These are phyloP conservation scores for Prunus yedoensis DNA, from an alignment of 331 rosid species.

Conservation along the genomic window DNA sequence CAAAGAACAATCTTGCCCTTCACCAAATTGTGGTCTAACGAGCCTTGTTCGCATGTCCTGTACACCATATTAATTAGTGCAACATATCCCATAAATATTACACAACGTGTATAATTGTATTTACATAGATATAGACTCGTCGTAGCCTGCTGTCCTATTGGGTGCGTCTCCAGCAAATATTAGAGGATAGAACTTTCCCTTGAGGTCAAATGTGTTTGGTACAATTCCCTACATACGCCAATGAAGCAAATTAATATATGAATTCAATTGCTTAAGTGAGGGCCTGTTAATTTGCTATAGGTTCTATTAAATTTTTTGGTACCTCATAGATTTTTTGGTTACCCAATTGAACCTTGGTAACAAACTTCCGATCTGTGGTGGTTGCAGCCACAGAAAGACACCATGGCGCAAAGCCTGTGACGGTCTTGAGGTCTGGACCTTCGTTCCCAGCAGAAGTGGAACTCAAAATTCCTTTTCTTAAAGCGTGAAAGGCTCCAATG, in stretches of 20 bases:
- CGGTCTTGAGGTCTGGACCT: constrained; percentile 30
- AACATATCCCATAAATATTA: no score
- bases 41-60: no score
- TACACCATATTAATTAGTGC: no score
- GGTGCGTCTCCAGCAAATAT: no score
- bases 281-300: not conserved
- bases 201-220: no score
- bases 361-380: constrained; percentile 44
- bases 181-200: no score
- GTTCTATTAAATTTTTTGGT: not conserved
- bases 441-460: constrained; percentile 39
- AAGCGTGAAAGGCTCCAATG: constrained; percentile 58
- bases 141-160: no score
- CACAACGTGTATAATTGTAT: no score
- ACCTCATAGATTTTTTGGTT: constrained; percentile 38
- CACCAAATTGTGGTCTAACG: no score
- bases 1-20: no score
- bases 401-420: constrained; percentile 43
- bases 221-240: constrained; percentile 41
- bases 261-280: not conserved
- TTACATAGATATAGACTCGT: no score
- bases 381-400: constrained; percentile 50
- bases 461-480: constrained; percentile 43
- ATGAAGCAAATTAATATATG: not conserved
- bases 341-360: constrained; percentile 45